Evolutionary conservation across 257 asterid species (phyloP).

Genomic region (Solanum piurae): DNA sequence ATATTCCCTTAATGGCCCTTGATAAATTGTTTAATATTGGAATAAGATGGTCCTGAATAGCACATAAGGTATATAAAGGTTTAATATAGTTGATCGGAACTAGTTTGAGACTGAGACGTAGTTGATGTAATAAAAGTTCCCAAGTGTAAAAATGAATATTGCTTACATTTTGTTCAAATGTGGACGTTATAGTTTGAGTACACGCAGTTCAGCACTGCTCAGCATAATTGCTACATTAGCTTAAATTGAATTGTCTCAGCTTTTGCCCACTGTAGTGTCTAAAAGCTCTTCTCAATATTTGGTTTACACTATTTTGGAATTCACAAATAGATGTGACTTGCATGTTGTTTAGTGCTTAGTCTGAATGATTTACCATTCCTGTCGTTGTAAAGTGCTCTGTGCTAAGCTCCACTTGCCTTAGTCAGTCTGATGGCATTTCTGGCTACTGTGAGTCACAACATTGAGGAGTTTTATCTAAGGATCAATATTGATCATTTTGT

Average conservation of each 20-base stretch:
- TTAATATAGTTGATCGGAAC: not conserved
- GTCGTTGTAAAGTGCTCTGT: not conserved
- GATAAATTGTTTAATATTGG: not conserved
- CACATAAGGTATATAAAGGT: not conserved
- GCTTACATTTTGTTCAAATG: not conserved
- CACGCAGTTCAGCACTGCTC: not conserved
- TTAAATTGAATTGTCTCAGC: not conserved
- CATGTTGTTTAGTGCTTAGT: not conserved
- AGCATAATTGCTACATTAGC: not conserved
- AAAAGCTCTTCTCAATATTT: not conserved
- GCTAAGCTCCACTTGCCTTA: not conserved
- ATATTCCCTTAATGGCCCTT: not conserved
- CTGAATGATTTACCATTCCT: not conserved
- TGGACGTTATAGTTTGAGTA: not conserved
- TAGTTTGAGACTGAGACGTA: not conserved
- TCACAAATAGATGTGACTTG: not conserved
- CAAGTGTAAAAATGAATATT: not conserved
- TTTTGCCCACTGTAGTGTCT: not conserved
- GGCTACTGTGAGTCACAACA: not conserved
- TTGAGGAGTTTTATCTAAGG: not conserved
- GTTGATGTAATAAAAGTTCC: not conserved
- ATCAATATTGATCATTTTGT: not conserved
- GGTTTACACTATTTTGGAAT: not conserved
- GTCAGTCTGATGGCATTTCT: not conserved
- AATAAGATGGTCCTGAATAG: not conserved